phyloP scores from a whole-genome alignment of 2,329 filamentous ascomycete genomes.

The Ceratocystiopsis sp. region DNA sequence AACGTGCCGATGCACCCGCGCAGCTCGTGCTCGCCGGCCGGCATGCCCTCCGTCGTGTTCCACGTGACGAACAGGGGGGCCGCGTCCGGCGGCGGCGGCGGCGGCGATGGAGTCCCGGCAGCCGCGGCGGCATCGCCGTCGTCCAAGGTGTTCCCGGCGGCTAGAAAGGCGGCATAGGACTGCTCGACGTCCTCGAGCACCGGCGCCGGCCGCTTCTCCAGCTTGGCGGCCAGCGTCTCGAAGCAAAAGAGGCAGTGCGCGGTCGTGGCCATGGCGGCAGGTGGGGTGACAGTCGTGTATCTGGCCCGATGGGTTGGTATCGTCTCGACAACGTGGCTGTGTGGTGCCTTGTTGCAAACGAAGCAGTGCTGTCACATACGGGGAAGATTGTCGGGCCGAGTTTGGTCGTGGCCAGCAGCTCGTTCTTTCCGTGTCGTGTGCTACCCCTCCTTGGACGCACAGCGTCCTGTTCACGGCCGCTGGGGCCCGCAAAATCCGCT shows the following conservation, averaged over 20 bases:
- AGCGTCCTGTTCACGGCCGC: no score
- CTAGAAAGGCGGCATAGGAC: constrained; percentile 34
- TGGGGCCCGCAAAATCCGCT: no score
- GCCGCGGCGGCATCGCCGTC: not conserved
- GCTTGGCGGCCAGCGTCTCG: constrained; percentile 62
- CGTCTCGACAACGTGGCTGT: no score
- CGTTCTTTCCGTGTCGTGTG: no score
- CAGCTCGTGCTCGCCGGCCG: constrained; percentile 40
- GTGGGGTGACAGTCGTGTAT: not conserved
- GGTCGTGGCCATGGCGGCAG: constrained; percentile 53
- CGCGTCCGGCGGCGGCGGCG: constrained; percentile 22
- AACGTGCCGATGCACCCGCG: constrained; percentile 97
- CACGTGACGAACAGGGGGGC: constrained; percentile 87
- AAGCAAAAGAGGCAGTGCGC: constrained; percentile 90
- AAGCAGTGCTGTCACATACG: no score
- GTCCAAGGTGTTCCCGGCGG: constrained; percentile 7
- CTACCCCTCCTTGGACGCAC: no score
- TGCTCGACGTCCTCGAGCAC: constrained; percentile 52
- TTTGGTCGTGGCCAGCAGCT: no score
- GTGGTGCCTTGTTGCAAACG: no score
- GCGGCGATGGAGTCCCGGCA: not conserved
- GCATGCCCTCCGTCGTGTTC: constrained; percentile 54
- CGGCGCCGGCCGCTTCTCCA: constrained; percentile 51
- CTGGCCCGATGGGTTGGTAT: no score
- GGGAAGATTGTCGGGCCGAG: no score